phyloP scores from a whole-genome alignment of 202 grass and related monocot species.

The Elaeis oleifera region DNA sequence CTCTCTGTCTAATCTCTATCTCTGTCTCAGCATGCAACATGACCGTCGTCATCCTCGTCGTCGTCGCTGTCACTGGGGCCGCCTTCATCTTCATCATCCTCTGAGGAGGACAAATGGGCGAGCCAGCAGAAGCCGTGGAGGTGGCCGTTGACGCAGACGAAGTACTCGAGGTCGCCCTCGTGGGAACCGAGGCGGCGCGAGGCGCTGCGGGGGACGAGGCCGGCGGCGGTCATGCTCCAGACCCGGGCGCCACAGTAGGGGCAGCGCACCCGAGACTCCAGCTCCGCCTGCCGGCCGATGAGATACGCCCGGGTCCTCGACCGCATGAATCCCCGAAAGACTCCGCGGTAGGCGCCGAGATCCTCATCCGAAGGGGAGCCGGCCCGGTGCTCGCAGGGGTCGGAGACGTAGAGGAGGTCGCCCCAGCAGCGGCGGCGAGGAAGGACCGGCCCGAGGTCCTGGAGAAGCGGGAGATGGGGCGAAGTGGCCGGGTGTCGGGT shows the following conservation, averaged over 20 bases:
- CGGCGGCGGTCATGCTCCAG: constrained; percentile 71
- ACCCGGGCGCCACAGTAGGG: constrained; percentile 79
- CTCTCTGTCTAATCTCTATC: no score
- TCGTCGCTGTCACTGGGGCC: not conserved
- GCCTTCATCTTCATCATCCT: not conserved
- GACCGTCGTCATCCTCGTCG: constrained; percentile 2
- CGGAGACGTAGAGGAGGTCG: constrained; percentile 76
- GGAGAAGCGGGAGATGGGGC: constrained; percentile 46
- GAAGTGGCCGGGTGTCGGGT: constrained; percentile 40
- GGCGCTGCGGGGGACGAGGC: constrained; percentile 52
- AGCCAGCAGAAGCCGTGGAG: constrained; percentile 87
- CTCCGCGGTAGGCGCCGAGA: constrained; percentile 59
- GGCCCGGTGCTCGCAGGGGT: constrained; percentile 63
- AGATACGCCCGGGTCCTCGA: constrained; percentile 50
- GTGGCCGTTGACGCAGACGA: constrained; percentile 84
- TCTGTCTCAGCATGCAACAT: constrained; percentile 1
- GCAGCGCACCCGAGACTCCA: constrained; percentile 56
- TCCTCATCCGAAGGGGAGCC: constrained; percentile 21
- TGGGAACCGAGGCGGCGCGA: constrained; percentile 42
- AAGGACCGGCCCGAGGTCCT: constrained; percentile 59
- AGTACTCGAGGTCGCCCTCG: constrained; percentile 60
- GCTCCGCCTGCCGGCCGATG: constrained; percentile 30
- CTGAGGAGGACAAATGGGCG: constrained; percentile 45
- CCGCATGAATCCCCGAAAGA: constrained; percentile 61
- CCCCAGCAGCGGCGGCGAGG: constrained; percentile 53